Evolutionary conservation across 768 basidiomycete species (phyloP).

Genomic region (Dioszegia hungarica): DNA sequence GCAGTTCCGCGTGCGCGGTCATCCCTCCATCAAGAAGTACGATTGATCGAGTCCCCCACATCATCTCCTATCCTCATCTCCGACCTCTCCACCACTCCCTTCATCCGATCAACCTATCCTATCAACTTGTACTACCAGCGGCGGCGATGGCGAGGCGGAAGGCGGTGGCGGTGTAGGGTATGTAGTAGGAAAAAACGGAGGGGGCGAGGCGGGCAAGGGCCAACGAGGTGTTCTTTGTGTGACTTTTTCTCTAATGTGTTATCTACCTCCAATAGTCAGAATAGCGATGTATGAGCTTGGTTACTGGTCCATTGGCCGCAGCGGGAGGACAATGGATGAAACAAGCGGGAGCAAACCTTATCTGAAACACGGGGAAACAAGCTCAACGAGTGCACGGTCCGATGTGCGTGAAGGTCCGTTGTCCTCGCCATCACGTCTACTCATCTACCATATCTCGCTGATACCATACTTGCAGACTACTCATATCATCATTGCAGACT

Average conservation of each 20-base stretch:
- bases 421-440: background rate
- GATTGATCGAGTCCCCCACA: background rate
- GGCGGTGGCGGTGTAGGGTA: no score
- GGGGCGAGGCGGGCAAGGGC: background rate
- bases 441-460: background rate
- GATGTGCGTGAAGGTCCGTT: no score
- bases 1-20: conserved; percentile 39
- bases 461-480: no score
- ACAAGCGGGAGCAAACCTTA: conserved; percentile 1
- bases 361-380: conserved; percentile 9
- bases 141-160: no score
- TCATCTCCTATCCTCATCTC: background rate
- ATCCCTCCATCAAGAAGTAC: conserved; percentile 2
- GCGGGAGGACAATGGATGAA: background rate
- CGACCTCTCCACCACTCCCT: background rate
- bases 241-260: background rate
- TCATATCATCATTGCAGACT: no score
- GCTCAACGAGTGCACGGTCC: background rate
- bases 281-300: conserved; percentile 1
- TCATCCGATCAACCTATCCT: background rate
- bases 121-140: conserved; percentile 2
- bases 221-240: background rate
- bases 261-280: background rate
- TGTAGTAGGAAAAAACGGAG: background rate
- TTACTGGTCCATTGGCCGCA: background rate